Evolutionary conservation across 2,329 filamentous ascomycete genomes (phyloP).

Genomic region (Cytospora schulzeri): DNA sequence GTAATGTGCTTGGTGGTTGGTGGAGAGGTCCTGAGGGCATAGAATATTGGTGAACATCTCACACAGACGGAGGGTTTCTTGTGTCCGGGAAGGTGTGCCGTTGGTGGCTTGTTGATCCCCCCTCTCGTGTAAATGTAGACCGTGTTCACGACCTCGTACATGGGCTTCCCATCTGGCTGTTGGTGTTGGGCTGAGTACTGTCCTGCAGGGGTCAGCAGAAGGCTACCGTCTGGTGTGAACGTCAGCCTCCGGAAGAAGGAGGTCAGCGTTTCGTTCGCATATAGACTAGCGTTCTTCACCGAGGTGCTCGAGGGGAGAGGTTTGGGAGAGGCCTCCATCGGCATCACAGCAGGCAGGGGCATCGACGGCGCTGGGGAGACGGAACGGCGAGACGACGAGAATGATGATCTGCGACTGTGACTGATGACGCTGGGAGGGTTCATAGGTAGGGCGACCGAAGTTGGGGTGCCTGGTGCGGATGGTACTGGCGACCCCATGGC

Average conservation of each 20-base stretch:
- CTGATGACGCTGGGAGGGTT: slow-evolving; percentile 88
- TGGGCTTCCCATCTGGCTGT: slow-evolving; percentile 67
- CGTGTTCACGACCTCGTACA: slow-evolving; percentile 90
- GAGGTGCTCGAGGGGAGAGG: slow-evolving; percentile 60
- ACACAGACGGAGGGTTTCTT: slow-evolving; percentile 98
- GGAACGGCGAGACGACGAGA: slow-evolving; percentile 80
- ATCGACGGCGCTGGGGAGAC: slow-evolving; percentile 92
- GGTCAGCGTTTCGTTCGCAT: slow-evolving; percentile 94
- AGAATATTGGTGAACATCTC: slow-evolving; percentile 88
- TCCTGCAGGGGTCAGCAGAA: slow-evolving; percentile 91
- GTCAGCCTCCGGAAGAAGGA: slow-evolving; percentile 94
- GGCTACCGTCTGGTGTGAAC: slow-evolving; percentile 92
- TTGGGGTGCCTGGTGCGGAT: slow-evolving; percentile 91
- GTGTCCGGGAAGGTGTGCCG: slow-evolving; percentile 92
- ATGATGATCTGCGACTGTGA: slow-evolving; percentile 92
- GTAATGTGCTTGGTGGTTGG: slow-evolving; percentile 84
- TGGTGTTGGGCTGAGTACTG: slow-evolving; percentile 86
- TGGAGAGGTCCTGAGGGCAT: slow-evolving; percentile 71
- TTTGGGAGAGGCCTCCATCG: slow-evolving; percentile 85
- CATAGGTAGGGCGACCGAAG: slow-evolving; percentile 88
- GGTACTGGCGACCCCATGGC: slow-evolving; percentile 79
- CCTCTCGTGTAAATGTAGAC: slow-evolving; percentile 98
- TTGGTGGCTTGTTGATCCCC: slow-evolving; percentile 93
- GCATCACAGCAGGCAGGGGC: slow-evolving; percentile 92
- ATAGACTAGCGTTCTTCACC: slow-evolving; percentile 84